Conservation (phyloP, 805 yeast species). For the Naumovozyma baii region DNA sequence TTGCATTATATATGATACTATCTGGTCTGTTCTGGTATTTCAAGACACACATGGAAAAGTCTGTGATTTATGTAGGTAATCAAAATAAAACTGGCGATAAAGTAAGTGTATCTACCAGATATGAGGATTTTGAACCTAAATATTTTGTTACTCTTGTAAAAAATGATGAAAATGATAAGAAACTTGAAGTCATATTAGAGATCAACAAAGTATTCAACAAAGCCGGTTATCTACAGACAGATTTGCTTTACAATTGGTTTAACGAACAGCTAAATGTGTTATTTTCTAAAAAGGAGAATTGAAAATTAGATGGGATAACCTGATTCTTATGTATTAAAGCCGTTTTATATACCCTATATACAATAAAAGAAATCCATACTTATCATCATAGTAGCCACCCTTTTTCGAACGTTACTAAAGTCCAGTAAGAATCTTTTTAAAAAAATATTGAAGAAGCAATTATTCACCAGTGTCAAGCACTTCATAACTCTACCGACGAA, state of each 20-base stretch:
- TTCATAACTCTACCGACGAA: too few species aligned
- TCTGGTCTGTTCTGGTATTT: conserved; percentile 34
- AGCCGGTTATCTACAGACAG: conserved; percentile 36
- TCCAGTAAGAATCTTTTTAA: too few species aligned
- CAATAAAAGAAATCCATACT: too few species aligned
- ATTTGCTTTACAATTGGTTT: conserved; percentile 33
- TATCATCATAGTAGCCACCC: conserved; percentile 8
- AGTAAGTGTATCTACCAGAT: conserved; percentile 25
- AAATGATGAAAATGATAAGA: conserved; percentile 9
- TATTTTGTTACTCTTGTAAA: conserved; percentile 34
- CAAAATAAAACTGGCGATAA: conserved; percentile 21
- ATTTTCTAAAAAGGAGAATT: conserved; percentile 34
- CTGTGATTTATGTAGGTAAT: conserved; percentile 38
- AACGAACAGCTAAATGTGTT: conserved; percentile 27
- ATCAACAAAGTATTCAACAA: conserved; percentile 31
- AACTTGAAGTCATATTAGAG: conserved; percentile 17
- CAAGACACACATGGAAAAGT: conserved; percentile 31
- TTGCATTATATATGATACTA: conserved; percentile 34
- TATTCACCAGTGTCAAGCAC: too few species aligned
- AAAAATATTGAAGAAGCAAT: too few species aligned
- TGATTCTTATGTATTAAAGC: too few species aligned
- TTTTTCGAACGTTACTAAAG: too few species aligned
- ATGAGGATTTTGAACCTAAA: conserved; percentile 36
- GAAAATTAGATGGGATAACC: conserved; percentile 29
- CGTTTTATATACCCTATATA: too few species aligned